phyloP scores from a whole-genome alignment of 139 green algal species.

The Nannochloris sp. region DNA sequence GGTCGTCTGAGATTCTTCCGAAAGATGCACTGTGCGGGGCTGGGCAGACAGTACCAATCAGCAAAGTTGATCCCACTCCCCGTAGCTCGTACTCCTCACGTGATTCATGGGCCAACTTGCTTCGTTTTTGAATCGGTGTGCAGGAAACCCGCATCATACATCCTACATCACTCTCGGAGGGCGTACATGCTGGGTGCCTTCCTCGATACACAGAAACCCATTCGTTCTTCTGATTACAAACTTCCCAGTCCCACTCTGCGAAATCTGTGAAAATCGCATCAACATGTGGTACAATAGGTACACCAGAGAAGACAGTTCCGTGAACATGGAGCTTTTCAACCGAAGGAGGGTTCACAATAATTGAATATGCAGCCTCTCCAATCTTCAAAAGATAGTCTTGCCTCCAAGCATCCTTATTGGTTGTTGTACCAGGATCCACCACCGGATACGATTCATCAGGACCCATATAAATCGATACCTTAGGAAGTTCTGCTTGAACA shows the following conservation, averaged over 20 bases:
- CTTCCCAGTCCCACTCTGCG: conserved; percentile 26
- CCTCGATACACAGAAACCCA: not conserved
- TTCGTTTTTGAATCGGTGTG: conserved; percentile 26
- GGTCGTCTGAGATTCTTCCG: conserved; percentile 3
- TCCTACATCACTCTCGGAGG: conserved; percentile 41
- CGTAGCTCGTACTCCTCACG: not conserved
- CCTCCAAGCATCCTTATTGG: conserved; percentile 59
- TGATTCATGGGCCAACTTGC: not conserved
- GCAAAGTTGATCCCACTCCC: not conserved
- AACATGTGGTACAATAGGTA: conserved; percentile 19
- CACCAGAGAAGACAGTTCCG: conserved; percentile 20
- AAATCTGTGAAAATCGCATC: conserved; percentile 46
- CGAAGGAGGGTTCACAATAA: conserved; percentile 60
- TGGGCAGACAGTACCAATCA: not conserved
- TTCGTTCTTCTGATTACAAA: not conserved
- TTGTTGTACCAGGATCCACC: conserved; percentile 25
- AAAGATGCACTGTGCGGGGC: not conserved
- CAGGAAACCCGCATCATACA: conserved; percentile 51
- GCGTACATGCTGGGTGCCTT: conserved; percentile 41
- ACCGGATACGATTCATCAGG: conserved; percentile 12
- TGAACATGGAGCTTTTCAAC: conserved; percentile 34
- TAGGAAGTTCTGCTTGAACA: not conserved
- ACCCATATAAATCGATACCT: conserved; percentile 13
- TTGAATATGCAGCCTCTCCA: conserved; percentile 25
- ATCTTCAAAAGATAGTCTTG: conserved; percentile 47